Base-by-base conservation (phyloP, 2,329 filamentous ascomycete genomes). In the Verticillium alfalfae region DNA sequence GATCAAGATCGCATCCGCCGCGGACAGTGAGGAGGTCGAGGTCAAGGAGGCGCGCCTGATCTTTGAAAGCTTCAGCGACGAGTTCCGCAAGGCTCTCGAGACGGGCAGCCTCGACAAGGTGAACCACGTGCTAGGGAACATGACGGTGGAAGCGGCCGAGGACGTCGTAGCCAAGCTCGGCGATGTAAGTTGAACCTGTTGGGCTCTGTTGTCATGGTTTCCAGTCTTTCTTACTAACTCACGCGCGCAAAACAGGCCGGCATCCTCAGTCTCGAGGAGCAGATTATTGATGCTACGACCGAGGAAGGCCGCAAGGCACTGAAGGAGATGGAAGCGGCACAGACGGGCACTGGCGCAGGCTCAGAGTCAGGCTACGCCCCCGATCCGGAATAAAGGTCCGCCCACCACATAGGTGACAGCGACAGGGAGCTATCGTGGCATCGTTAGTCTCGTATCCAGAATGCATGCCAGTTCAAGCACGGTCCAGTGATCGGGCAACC, bases 211-310 rank as follows among this genome's bases (percentile, higher is more conserved):
- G 9, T 7, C 56, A 52, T 38, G 9, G n/a, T 22, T 18, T 49
- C 16, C 7, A 18, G 10, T 49, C 1, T 49, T 49, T 7, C 26
- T 62, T 65, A 59, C 72, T 76, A 64, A 76, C 63, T 18, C 62
- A n/a, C n/a, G n/a, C 26, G 26, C 26, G 26, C 37, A 56, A 54
- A 36, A 59, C 65, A 88, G 78, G 92, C 92, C 16, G 92, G 91
- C 41, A 94, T 97, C 81, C 77, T 99, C 67, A 97, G 91, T 73
- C 75, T 99, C 58, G 93, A 98, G 73, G 88, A 97, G 71, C 88
- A 96, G 58, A 92, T 99, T 59, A 96, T 99, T 67, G 95, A 99
- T 77, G 92, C 93, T 1, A 99, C 93, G 56, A 96, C 94, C 2
- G 89, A 93, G 71, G 88, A 95, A 72, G 93, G 93, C 3, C 84